Percentiles rank a stretch among this genome's conserved stretches.
phyloP scores from a whole-genome alignment of 2,329 filamentous ascomycete genomes.

The Diaporthe sp. region DNA sequence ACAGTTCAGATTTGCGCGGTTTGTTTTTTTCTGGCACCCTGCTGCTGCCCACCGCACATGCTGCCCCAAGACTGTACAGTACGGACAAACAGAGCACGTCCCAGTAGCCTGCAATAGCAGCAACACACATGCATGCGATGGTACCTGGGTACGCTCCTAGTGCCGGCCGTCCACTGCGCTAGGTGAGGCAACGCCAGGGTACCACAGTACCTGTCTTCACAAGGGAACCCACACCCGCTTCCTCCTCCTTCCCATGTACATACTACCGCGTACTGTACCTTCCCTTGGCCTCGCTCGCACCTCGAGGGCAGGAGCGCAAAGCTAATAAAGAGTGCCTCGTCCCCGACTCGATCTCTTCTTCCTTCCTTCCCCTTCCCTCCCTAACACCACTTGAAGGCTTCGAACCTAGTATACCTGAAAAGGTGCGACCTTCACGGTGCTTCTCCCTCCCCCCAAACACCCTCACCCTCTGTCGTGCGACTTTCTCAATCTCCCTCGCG shows the following conservation, averaged over 20 bases:
- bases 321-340: constrained; percentile 40
- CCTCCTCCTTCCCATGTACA: constrained; percentile 25
- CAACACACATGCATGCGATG: not conserved
- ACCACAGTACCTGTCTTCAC: constrained; percentile 23
- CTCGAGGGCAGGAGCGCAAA: constrained; percentile 25
- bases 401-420: constrained; percentile 39
- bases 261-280: constrained; percentile 23
- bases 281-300: constrained; percentile 24
- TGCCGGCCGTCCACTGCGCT: constrained; percentile 26
- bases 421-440: constrained; percentile 39
- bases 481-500: constrained; percentile 40
- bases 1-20: constrained; percentile 35
- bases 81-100: not conserved
- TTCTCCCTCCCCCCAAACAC: constrained; percentile 26
- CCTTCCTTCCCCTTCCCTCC: constrained; percentile 43
- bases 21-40: constrained; percentile 29
- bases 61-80: not conserved
- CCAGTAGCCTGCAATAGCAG: constrained; percentile 3
- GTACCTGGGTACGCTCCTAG: constrained; percentile 26
- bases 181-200: constrained; percentile 19
- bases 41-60: constrained; percentile 6
- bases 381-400: constrained; percentile 42
- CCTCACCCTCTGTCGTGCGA: constrained; percentile 38
- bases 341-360: constrained; percentile 42
- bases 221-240: constrained; percentile 18